These are phyloP conservation scores for Coelastrella sp. DNA, from an alignment of 139 green algal species.

Conservation along the genomic window DNA sequence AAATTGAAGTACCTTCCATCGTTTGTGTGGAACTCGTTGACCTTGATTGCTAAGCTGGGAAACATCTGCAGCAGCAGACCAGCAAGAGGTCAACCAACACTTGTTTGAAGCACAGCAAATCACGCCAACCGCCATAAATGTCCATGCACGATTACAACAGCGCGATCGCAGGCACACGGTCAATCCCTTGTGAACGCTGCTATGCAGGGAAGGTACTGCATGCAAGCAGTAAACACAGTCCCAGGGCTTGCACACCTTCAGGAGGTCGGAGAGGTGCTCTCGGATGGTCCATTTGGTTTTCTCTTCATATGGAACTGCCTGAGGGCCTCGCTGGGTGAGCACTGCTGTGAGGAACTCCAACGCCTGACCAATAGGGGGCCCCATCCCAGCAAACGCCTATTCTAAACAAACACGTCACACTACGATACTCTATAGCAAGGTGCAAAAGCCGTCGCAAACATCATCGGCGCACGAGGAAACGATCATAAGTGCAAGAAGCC, in stretches of 20 bases:
- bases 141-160: too few species aligned
- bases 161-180: too few species aligned
- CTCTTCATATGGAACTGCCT: slow-evolving; percentile 77
- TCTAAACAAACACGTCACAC: background rate
- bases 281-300: slow-evolving; percentile 71
- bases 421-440: background rate
- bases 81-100: background rate
- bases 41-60: slow-evolving; percentile 67
- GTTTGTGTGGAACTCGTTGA: slow-evolving; percentile 70
- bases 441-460: background rate
- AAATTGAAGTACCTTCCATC: slow-evolving; percentile 67
- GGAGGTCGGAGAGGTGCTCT: slow-evolving; percentile 80
- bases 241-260: slow-evolving; percentile 58
- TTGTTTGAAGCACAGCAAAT: too few species aligned
- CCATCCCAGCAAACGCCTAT: background rate
- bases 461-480: background rate
- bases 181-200: background rate
- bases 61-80: slow-evolving; percentile 69
- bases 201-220: background rate
- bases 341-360: slow-evolving; percentile 58
- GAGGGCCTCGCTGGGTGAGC: slow-evolving; percentile 64
- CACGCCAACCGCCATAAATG: too few species aligned
- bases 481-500: background rate
- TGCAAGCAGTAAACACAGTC: background rate
- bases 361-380: slow-evolving; percentile 8